These are phyloP conservation scores for Biscogniauxia marginata DNA, from an alignment of 2,329 filamentous ascomycete species.

Conservation along the genomic window DNA sequence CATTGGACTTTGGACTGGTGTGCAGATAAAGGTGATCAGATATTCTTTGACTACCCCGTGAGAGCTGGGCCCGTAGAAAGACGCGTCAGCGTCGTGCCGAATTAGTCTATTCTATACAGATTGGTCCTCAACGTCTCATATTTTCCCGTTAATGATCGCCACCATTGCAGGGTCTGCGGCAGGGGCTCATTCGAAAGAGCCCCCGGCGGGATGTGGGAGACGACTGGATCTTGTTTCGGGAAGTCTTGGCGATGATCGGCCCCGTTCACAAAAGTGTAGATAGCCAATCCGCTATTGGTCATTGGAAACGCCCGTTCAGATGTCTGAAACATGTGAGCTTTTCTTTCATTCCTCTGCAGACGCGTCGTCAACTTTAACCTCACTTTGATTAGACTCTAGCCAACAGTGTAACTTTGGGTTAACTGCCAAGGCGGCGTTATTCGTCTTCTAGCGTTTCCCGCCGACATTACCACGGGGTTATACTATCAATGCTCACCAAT, in stretches of 20 bases:
- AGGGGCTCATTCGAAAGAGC: not conserved
- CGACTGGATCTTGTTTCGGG: not conserved
- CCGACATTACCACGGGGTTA: not conserved
- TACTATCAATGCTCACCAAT: too few relatives aligned
- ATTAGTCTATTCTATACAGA: not conserved
- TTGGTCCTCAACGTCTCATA: not conserved
- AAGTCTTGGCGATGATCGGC: not conserved
- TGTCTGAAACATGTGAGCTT: not conserved
- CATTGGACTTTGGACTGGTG: not conserved
- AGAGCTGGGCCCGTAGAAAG: not conserved
- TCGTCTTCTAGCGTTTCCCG: not conserved
- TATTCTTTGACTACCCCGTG: not conserved
- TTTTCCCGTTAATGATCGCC: not conserved
- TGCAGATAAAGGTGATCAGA: not conserved
- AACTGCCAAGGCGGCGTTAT: not conserved
- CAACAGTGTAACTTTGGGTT: not conserved
- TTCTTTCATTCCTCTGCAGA: not conserved
- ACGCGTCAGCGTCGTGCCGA: not conserved
- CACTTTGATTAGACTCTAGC: not conserved
- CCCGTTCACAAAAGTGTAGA: not conserved
- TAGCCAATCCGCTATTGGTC: not conserved
- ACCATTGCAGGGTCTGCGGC: not conserved
- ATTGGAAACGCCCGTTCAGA: not conserved
- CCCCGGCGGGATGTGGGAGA: not conserved
- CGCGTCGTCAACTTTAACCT: not conserved